phyloP scores from a whole-genome alignment of 1,284 basidiomycete species.

The Austroboletus niveus region DNA sequence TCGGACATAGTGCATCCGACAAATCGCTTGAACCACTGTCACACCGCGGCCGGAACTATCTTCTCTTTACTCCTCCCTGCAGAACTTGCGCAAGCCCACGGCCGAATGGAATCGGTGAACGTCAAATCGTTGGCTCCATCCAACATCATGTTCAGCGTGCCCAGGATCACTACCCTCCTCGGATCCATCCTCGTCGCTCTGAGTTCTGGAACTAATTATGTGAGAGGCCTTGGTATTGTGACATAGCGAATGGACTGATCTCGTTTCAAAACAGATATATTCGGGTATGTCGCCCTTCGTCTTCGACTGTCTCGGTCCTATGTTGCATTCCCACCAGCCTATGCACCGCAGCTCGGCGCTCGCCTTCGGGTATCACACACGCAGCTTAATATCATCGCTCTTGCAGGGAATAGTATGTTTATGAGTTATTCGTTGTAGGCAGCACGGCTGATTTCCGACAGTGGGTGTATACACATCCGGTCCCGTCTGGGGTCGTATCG shows the following conservation, averaged over 20 bases:
- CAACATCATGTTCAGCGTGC: constrained; percentile 7
- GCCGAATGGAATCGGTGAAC: constrained; percentile 10
- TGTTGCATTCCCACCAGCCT: constrained; percentile 46
- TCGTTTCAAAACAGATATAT: constrained; percentile 23
- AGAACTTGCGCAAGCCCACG: no score
- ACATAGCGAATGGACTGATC: background rate
- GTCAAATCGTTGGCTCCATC: background rate
- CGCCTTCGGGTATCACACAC: constrained; percentile 73
- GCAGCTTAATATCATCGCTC: constrained; percentile 70
- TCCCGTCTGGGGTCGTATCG: constrained; percentile 69
- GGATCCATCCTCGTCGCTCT: constrained; percentile 58
- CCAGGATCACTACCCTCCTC: constrained; percentile 41
- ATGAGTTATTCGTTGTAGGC: background rate
- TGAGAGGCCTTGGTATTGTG: constrained; percentile 34
- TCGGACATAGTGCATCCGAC: no score
- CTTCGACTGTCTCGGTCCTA: background rate
- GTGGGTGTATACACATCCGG: constrained; percentile 60
- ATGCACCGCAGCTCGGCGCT: constrained; percentile 75
- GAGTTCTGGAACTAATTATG: constrained; percentile 72
- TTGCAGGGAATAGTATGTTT: constrained; percentile 59
- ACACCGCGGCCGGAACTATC: no score
- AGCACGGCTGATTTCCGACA: constrained; percentile 24
- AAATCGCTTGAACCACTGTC: no score
- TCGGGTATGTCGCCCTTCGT: constrained; percentile 23
- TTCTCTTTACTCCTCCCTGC: no score